These are phyloP conservation scores for Colletotrichum sojae DNA, from an alignment of 2,329 filamentous ascomycete species.

Conservation along the genomic window DNA sequence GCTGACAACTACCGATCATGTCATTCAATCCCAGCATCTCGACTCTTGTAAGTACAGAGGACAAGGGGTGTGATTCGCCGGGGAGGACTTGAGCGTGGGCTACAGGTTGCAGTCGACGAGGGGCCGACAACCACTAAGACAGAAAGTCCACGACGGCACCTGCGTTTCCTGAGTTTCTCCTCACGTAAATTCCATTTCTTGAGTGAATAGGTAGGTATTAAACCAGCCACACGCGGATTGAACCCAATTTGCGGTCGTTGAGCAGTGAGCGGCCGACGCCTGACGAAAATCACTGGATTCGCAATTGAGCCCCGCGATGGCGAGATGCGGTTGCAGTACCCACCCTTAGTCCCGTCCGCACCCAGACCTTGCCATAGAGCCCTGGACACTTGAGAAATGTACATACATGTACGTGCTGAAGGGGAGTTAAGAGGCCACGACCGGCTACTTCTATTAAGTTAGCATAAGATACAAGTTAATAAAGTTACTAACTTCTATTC, in stretches of 20 bases:
- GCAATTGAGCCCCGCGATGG: conserved; percentile 30
- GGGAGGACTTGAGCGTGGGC: neutral
- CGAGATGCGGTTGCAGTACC: conserved; percentile 22
- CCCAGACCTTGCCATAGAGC: too few species aligned
- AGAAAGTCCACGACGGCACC: neutral
- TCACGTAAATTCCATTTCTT: neutral
- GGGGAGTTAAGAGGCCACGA: too few species aligned
- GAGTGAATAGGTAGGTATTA: neutral
- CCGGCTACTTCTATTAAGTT: too few species aligned
- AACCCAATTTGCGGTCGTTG: too few species aligned
- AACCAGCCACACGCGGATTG: neutral
- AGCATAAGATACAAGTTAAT: too few species aligned
- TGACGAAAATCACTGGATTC: conserved; percentile 19
- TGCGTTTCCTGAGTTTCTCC: neutral
- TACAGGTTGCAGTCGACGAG: neutral
- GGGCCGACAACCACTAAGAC: neutral
- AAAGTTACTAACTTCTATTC: too few species aligned
- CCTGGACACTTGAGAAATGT: too few species aligned
- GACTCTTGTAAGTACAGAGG: neutral
- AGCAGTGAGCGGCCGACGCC: conserved; percentile 16
- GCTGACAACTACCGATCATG: conserved; percentile 4
- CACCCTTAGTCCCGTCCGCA: too few species aligned
- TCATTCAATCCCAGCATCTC: conserved; percentile 14
- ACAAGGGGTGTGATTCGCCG: neutral
- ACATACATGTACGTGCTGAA: too few species aligned